These are phyloP conservation scores for Fraxinus sp. DNA, from an alignment of 305 asterid species.

Conservation along the genomic window DNA sequence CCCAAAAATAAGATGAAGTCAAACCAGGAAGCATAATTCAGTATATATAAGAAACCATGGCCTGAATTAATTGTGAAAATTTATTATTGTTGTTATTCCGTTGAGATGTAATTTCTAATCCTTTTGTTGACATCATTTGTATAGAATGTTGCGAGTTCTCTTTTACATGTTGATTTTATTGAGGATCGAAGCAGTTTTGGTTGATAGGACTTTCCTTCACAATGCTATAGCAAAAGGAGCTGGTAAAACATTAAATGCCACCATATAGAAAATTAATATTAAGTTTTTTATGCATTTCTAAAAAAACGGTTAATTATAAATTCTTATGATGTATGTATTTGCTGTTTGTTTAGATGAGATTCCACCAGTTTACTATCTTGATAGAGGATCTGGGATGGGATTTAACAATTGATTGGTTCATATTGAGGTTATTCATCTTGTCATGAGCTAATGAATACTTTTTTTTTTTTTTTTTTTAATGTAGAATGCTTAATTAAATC, in stretches of 20 bases:
- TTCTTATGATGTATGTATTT: not conserved
- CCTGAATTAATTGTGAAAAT: too few relatives aligned
- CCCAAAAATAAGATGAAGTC: not conserved
- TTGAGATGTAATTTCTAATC: too few relatives aligned
- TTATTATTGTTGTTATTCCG: too few relatives aligned
- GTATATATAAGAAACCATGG: too few relatives aligned
- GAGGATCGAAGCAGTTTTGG: too few relatives aligned
- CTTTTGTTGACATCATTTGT: too few relatives aligned
- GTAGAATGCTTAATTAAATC: not conserved
- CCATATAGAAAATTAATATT: not conserved
- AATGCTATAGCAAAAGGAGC: conserved; percentile 62
- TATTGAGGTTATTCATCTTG: conserved; percentile 30
- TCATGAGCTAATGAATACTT: not conserved
- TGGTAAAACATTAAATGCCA: conserved; percentile 33
- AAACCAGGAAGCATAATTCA: too few relatives aligned
- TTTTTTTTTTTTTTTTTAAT: too few relatives aligned
- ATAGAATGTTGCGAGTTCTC: too few relatives aligned
- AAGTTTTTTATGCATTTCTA: not conserved
- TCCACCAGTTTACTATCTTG: conserved; percentile 75
- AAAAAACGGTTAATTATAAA: not conserved
- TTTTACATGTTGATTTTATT: too few relatives aligned
- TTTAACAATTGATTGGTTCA: conserved; percentile 65
- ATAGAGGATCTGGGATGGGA: conserved; percentile 59
- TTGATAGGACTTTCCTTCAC: conserved; percentile 33
- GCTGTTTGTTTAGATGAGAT: conserved; percentile 79